These are phyloP conservation scores for Schwanniomyces vanrijiae DNA, from an alignment of 805 yeast genomes.

Conservation along the genomic window DNA sequence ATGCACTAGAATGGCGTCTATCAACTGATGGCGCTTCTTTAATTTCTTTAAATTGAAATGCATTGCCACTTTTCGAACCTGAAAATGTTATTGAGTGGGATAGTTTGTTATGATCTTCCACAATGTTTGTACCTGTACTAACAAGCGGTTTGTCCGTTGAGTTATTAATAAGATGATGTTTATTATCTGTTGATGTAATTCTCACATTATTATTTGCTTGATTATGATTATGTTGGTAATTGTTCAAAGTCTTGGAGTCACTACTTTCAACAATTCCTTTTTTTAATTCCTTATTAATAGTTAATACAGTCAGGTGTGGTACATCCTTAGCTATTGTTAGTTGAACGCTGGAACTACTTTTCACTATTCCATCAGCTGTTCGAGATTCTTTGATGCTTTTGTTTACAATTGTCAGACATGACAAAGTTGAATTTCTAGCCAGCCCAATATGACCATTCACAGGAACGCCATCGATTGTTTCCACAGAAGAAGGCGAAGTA, in stretches of 20 bases:
- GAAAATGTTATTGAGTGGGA: conserved; percentile 6
- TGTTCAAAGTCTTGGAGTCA: background rate
- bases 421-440: background rate
- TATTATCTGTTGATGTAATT: background rate
- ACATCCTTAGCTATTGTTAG: background rate
- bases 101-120: background rate
- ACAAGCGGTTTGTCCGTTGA: background rate
- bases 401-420: background rate
- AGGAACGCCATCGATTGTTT: background rate
- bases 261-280: background rate
- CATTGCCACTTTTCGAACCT: conserved; percentile 1
- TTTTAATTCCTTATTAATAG: background rate
- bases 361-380: background rate
- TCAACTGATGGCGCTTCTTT: conserved; percentile 3
- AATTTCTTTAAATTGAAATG: background rate
- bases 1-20: background rate
- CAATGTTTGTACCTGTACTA: background rate
- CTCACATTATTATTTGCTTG: too few relatives aligned
- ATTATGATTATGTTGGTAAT: background rate
- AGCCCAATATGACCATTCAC: background rate
- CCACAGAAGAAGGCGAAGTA: conserved; percentile 24
- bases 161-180: background rate
- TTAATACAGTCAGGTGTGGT: background rate
- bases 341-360: background rate
- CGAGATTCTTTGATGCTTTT: background rate